Evolutionary conservation across 2,329 filamentous ascomycete genomes (phyloP).

Genomic region (Penicillium thymicola): DNA sequence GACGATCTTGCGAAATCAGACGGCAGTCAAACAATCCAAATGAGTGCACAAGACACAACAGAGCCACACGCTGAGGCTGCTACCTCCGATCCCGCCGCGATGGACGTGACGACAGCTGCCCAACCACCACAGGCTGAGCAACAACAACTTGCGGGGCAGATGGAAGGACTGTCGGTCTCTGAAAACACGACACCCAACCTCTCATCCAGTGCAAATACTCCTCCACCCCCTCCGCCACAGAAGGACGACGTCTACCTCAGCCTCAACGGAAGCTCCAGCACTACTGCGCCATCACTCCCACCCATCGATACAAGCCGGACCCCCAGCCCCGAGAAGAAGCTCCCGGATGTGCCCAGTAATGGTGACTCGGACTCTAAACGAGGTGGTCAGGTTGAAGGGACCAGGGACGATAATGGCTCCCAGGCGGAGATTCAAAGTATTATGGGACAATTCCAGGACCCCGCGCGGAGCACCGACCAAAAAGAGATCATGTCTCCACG

Average conservation of each 20-base stretch:
- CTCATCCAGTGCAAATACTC: conserved; percentile 16
- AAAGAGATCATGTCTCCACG: conserved; percentile 92
- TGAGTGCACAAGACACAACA: conserved; percentile 9
- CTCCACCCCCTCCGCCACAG: conserved; percentile 46
- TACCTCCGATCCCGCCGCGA: conserved; percentile 2
- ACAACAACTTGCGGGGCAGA: conserved; percentile 26
- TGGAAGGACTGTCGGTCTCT: conserved; percentile 34
- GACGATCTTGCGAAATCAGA: conserved; percentile 18
- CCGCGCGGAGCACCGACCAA: conserved; percentile 65
- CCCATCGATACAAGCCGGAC: conserved; percentile 38
- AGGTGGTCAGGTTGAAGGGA: conserved; percentile 56
- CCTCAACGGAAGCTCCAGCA: conserved; percentile 47
- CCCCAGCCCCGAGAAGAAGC: conserved; percentile 38
- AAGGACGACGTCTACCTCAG: conserved; percentile 54
- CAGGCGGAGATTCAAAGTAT: conserved; percentile 91
- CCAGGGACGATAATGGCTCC: conserved; percentile 63
- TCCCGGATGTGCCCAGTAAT: conserved; percentile 34
- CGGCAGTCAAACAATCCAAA: conserved; percentile 10
- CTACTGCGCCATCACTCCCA: conserved; percentile 36
- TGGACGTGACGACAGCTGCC: conserved; percentile 5
- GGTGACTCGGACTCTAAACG: conserved; percentile 43
- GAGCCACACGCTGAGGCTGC: not conserved
- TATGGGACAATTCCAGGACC: conserved; percentile 90
- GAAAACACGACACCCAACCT: conserved; percentile 19
- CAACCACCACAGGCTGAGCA: conserved; percentile 16